Evolutionary conservation across 2,329 filamentous ascomycete genomes (phyloP).

Genomic region (Talaromyces rugulosus): DNA sequence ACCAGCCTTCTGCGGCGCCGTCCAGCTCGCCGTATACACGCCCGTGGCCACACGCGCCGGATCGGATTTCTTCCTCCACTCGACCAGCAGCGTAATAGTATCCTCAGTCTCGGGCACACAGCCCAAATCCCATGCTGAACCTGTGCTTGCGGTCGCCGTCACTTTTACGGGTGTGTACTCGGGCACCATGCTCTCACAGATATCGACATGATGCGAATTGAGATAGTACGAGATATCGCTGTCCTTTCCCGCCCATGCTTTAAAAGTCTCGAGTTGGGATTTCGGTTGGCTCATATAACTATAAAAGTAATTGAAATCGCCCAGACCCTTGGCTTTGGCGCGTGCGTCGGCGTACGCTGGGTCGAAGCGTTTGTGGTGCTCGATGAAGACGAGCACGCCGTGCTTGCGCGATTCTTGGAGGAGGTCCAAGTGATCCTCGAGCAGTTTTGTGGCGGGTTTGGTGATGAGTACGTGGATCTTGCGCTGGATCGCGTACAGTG

Average conservation of each 20-base stretch:
- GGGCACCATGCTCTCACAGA: slow-evolving; percentile 87
- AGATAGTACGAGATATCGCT: slow-evolving; percentile 95
- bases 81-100: slow-evolving; percentile 84
- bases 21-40: slow-evolving; percentile 93
- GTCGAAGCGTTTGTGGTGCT: slow-evolving; percentile 96
- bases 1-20: slow-evolving; percentile 83
- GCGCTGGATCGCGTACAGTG: slow-evolving; percentile 83
- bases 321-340: slow-evolving; percentile 68
- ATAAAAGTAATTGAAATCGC: slow-evolving; percentile 98
- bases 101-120: slow-evolving; percentile 82
- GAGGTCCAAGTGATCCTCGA: slow-evolving; percentile 73
- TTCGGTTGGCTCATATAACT: slow-evolving; percentile 94
- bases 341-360: slow-evolving; percentile 87
- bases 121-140: slow-evolving; percentile 72
- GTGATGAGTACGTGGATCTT: slow-evolving; percentile 89
- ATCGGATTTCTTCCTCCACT: slow-evolving; percentile 74
- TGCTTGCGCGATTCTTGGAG: slow-evolving; percentile 67
- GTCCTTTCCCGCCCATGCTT: slow-evolving; percentile 86
- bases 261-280: slow-evolving; percentile 88
- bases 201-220: slow-evolving; percentile 90
- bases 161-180: slow-evolving; percentile 74
- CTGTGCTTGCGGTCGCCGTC: slow-evolving; percentile 74
- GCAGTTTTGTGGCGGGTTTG: slow-evolving; percentile 84
- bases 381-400: slow-evolving; percentile 84
- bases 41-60: slow-evolving; percentile 71